Conservation (phyloP, 169 alveolate species). For the Plasmodium vinckei region DNA sequence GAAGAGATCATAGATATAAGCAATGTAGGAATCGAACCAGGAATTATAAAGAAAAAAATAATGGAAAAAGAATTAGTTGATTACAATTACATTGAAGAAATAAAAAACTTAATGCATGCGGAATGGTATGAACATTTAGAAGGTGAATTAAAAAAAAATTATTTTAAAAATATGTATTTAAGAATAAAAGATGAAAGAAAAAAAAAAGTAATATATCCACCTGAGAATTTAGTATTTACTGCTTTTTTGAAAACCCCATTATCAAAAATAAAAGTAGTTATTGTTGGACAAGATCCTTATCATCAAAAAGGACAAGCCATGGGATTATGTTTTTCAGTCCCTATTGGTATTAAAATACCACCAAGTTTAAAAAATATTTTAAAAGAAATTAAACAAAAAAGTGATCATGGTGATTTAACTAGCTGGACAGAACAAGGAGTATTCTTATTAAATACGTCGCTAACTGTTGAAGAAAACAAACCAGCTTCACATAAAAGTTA, state of each 20-base stretch:
- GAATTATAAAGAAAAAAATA: background rate
- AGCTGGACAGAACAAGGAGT: slow-evolving; percentile 99
- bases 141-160: slow-evolving; percentile 83
- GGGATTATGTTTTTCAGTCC: slow-evolving; percentile 98
- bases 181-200: slow-evolving; percentile 84
- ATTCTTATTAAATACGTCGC: slow-evolving; percentile 94
- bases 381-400: slow-evolving; percentile 91
- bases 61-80: background rate
- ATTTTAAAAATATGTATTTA: slow-evolving; percentile 84
- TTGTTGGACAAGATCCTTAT: slow-evolving; percentile 99
- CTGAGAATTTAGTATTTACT: slow-evolving; percentile 88
- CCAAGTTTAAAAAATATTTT: slow-evolving; percentile 98
- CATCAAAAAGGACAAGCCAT: slow-evolving; percentile 97
- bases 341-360: slow-evolving; percentile 94
- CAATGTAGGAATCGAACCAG: background rate
- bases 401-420: slow-evolving; percentile 96
- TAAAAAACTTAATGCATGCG: slow-evolving; percentile 71
- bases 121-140: slow-evolving; percentile 83
- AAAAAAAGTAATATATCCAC: slow-evolving; percentile 88
- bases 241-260: slow-evolving; percentile 90
- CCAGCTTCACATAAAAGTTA: slow-evolving; percentile 78
- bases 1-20: background rate
- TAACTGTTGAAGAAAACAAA: slow-evolving; percentile 91
- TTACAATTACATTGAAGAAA: slow-evolving; percentile 43
- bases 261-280: slow-evolving; percentile 93